Percentiles rank a stretch among this genome's conserved stretches.
phyloP scores from a whole-genome alignment of 2,329 filamentous ascomycete genomes.

The Colletotrichum sp. region DNA sequence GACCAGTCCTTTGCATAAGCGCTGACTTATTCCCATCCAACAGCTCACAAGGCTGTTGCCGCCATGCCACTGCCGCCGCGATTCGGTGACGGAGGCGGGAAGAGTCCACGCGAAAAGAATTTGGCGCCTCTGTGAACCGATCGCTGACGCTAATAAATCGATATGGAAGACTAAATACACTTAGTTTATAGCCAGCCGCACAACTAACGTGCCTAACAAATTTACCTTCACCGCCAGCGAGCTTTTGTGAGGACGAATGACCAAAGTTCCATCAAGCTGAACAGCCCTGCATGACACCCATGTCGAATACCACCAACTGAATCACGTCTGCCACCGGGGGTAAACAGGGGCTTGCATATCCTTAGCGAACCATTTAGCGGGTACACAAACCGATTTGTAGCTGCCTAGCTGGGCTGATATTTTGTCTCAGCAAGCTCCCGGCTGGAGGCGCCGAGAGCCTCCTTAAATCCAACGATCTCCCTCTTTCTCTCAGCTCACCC shows the following conservation, averaged over 20 bases:
- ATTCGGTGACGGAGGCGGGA: neutral
- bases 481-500: neutral
- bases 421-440: neutral
- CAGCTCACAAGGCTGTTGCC: neutral
- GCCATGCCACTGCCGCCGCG: neutral
- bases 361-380: neutral
- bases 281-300: neutral
- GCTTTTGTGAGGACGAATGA: neutral
- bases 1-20: neutral
- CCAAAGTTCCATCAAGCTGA: neutral
- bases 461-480: neutral
- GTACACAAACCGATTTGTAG: neutral
- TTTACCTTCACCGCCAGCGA: neutral
- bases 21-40: neutral
- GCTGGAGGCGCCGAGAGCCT: neutral
- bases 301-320: neutral
- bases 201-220: neutral
- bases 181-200: neutral
- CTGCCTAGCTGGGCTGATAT: neutral
- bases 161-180: neutral
- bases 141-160: neutral
- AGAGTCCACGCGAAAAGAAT: neutral
- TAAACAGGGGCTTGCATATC: neutral
- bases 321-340: neutral
- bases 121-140: neutral